A percentile compares a stretch with the other conserved stretches of the same genome.
Evolutionary conservation across 1,284 basidiomycete genomes (phyloP).

Genomic region (Leccinum solheimii): DNA sequence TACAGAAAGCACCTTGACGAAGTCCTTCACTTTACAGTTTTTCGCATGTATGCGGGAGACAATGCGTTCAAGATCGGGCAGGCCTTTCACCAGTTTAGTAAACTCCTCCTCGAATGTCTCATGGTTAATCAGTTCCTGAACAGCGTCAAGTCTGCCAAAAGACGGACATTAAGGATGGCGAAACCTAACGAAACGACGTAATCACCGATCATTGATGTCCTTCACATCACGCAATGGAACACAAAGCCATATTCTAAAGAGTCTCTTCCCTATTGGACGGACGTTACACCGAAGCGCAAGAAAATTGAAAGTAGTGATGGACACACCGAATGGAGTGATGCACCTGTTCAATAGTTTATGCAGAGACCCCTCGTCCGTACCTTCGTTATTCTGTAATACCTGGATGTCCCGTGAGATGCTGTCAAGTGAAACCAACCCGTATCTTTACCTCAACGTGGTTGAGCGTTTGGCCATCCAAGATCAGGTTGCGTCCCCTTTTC

Average conservation of each 20-base stretch:
- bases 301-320: conserved; percentile 7
- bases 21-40: conserved; percentile 83
- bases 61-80: conserved; percentile 92
- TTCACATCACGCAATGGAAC: conserved; percentile 79
- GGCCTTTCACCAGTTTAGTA: conserved; percentile 68
- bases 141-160: conserved; percentile 76
- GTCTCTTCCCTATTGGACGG: conserved; percentile 67
- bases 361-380: conserved; percentile 85
- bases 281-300: conserved; percentile 15
- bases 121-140: conserved; percentile 83
- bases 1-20: conserved; percentile 78
- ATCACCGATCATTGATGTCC: conserved; percentile 85
- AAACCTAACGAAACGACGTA: conserved; percentile 10
- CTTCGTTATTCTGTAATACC: conserved; percentile 90
- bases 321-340: conserved; percentile 83
- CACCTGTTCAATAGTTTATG: conserved; percentile 83
- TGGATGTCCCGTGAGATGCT: conserved; percentile 32
- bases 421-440: neutral
- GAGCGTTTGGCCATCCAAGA: conserved; percentile 91
- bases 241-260: conserved; percentile 94
- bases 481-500: conserved; percentile 78
- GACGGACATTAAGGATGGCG: conserved; percentile 17
- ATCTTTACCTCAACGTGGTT: conserved; percentile 82
- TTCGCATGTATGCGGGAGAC: conserved; percentile 93
- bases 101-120: conserved; percentile 78